Conservation (phyloP, 768 basidiomycete genomes). For the Sistotremastrum niveocremeum region DNA sequence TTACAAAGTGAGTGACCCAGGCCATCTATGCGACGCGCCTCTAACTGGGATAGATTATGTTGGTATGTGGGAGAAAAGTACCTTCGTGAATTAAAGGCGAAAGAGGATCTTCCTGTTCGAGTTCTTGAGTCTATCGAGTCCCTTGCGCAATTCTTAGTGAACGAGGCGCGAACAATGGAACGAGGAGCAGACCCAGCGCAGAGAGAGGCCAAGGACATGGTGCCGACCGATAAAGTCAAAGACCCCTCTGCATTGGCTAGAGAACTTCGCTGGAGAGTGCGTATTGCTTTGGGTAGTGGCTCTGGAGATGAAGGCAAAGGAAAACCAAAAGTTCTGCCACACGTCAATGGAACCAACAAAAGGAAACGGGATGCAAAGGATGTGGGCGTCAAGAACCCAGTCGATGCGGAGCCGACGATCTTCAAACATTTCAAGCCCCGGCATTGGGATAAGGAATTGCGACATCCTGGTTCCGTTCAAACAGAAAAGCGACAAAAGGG, state of each 20-base stretch:
- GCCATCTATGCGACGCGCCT: constrained; percentile 8
- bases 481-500: constrained; percentile 17
- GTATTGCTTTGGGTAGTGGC: constrained; percentile 40
- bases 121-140: constrained; percentile 58
- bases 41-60: constrained; percentile 42
- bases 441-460: constrained; percentile 42
- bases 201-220: constrained; percentile 67
- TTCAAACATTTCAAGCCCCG: constrained; percentile 63
- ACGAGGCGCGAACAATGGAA: constrained; percentile 62
- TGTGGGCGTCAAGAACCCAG: constrained; percentile 8
- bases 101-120: constrained; percentile 38
- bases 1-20: constrained; percentile 43
- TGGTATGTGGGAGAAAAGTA: constrained; percentile 87
- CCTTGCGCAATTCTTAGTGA: constrained; percentile 67
- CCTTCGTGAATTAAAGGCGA: constrained; percentile 52
- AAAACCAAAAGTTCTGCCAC: constrained; percentile 12
- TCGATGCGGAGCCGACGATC: constrained; percentile 10
- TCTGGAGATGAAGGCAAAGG: constrained; percentile 55
- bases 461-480: background rate
- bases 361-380: constrained; percentile 14
- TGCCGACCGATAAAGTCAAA: constrained; percentile 70
- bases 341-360: constrained; percentile 17
- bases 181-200: constrained; percentile 54
- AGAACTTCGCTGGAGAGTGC: constrained; percentile 76
- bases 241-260: constrained; percentile 71